Conservation (phyloP, 2,329 filamentous ascomycete species). For the Stachybotrys chlorohalonatus region DNA sequence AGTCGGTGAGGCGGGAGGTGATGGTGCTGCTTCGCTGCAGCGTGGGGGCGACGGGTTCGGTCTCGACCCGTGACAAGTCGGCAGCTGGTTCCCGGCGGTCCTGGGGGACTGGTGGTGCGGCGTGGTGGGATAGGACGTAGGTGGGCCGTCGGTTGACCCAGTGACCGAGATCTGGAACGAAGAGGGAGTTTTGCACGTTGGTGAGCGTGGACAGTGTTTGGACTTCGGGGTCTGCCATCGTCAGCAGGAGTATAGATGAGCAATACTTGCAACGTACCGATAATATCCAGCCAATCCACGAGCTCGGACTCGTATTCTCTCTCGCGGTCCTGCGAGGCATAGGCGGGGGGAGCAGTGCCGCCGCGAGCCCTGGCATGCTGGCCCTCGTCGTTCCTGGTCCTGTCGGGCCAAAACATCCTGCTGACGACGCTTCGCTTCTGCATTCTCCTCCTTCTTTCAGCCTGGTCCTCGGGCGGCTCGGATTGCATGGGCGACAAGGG, state of each 20-base stretch:
- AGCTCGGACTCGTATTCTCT: slow-evolving; percentile 29
- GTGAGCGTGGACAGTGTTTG: slow-evolving; percentile 75
- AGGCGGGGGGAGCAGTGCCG: neutral
- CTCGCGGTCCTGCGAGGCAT: slow-evolving; percentile 4
- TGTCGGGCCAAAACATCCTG: slow-evolving; percentile 16
- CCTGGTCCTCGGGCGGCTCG: neutral
- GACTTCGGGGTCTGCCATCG: slow-evolving; percentile 63
- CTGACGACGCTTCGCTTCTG: slow-evolving; percentile 13
- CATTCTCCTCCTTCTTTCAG: slow-evolving; percentile 1
- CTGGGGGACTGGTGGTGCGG: slow-evolving; percentile 14
- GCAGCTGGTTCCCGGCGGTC: slow-evolving; percentile 6
- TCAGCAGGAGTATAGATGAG: neutral
- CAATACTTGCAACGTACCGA: slow-evolving; percentile 17
- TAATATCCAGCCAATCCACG: slow-evolving; percentile 30
- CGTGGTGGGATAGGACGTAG: slow-evolving; percentile 56
- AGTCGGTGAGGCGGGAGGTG: slow-evolving; percentile 57
- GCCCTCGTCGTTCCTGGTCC: slow-evolving; percentile 3
- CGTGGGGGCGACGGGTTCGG: slow-evolving; percentile 8
- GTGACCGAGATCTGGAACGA: slow-evolving; percentile 70
- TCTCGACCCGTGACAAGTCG: neutral
- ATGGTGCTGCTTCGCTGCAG: slow-evolving; percentile 46
- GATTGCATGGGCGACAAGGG: slow-evolving; percentile 17
- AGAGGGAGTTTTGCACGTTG: slow-evolving; percentile 85
- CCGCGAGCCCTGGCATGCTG: neutral
- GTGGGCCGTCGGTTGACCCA: slow-evolving; percentile 70